A percentile compares a stretch with the other conserved stretches of the same genome.
phyloP scores from a whole-genome alignment of 192 early-diverging fungal genomes.

The Umbelopsis vinacea region DNA sequence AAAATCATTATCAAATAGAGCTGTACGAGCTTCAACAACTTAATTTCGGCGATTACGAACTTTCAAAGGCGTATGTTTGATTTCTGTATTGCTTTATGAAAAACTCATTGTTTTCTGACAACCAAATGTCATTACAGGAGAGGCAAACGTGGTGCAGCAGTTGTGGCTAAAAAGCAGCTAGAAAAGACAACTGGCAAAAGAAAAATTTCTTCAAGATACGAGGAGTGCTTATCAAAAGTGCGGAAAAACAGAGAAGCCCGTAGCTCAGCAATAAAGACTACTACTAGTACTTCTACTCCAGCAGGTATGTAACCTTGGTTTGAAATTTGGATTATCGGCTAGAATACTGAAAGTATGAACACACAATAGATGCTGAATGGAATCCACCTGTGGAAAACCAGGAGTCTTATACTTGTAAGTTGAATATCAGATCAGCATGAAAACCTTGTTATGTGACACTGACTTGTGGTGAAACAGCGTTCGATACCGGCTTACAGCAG shows the following conservation, averaged over 20 bases:
- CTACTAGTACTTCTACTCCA: background rate
- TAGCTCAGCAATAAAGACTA: conserved; percentile 32
- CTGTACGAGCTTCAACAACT: conserved; percentile 45
- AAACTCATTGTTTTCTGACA: background rate
- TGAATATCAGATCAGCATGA: background rate
- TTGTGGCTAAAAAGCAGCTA: conserved; percentile 56
- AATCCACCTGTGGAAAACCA: conserved; percentile 28
- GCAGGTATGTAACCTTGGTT: background rate
- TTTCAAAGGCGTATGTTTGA: conserved; percentile 27
- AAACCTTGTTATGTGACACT: conserved; percentile 23
- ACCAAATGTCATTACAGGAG: conserved; percentile 22
- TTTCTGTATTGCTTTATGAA: background rate
- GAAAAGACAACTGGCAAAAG: conserved; percentile 41
- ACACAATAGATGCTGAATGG: background rate
- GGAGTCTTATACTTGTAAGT: conserved; percentile 25
- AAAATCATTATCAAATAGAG: conserved; percentile 57
- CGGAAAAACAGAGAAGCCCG: conserved; percentile 42
- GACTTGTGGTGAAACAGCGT: conserved; percentile 22
- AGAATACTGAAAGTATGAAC: background rate
- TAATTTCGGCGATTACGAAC: conserved; percentile 22
- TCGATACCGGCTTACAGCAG: conserved; percentile 38
- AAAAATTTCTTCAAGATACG: conserved; percentile 27
- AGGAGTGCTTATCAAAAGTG: conserved; percentile 41
- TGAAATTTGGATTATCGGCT: background rate
- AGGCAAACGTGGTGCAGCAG: conserved; percentile 61